Evolutionary conservation across 306 rosid genomes (phyloP), one percentile per base, ranked within the genome.

Genomic region (Quercus engelmannii): DNA sequence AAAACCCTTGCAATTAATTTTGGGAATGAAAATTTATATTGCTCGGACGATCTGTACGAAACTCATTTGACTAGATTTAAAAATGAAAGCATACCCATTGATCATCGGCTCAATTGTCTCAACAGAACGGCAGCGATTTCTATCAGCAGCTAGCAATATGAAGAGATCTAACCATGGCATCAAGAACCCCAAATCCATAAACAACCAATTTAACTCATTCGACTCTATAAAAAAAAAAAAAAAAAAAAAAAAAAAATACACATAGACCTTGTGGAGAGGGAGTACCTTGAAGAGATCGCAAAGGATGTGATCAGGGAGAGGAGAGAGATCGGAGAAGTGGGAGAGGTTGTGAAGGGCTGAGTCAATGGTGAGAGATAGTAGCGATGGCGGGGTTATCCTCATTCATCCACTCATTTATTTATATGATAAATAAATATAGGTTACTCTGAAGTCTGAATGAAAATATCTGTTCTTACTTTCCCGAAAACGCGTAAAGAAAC

Each of bases 291-390:
- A 93, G 81, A 93, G 97, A 31, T 96, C 94, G 78, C 86, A 85
- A 69, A 96, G 93, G 85, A 96, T 90, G 85, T 96, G 99, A 83
- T 91, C 97, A 69, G 99, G 98, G 75, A 93, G 86, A 74, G 87
- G 78, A 74, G 98, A 90, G 87, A 96, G 98, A 93, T 96, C 99
- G 83, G 93, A 70, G 88, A 95, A 76, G 76, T 57, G 80, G 81
- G 94, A 83, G 90, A 95, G 92, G 81, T 93, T 93, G 77, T 80
- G 85, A 80, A 93, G 86, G 46, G 98, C 97, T 35, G 93, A 95
- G 93, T 93, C 94, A 88, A 90, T 80, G 2, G 97, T 77, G 52
- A 93, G 98, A 70, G 94, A 91, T 0, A 96, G 86, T 31, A 96
- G 88, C 38, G 99, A 91, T 71, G 99, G 96, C 79, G 97, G 97